These are phyloP conservation scores for Pseudogymnoascus sp. DNA, from an alignment of 2,329 filamentous ascomycete species.

Conservation along the genomic window DNA sequence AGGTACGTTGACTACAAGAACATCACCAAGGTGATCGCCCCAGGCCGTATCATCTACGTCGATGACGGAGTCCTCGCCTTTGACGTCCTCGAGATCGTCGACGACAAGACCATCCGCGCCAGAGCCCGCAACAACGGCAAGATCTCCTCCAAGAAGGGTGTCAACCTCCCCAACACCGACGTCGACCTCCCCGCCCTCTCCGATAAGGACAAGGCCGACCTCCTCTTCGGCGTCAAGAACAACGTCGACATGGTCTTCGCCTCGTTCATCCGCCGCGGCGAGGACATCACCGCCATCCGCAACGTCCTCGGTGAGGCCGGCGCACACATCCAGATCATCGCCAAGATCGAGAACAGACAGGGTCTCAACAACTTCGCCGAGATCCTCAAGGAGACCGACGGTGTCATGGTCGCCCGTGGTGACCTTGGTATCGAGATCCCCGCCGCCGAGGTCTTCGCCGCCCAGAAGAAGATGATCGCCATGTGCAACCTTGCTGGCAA, in stretches of 20 bases:
- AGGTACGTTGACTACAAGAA: conserved; percentile 99
- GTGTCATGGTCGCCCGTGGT: conserved; percentile 99
- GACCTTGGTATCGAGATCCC: conserved; percentile 98
- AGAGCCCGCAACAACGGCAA: conserved; percentile 93
- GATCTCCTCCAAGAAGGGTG: conserved; percentile 98
- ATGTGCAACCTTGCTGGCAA: conserved; percentile 99
- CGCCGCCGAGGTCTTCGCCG: conserved; percentile 95
- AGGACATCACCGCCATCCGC: conserved; percentile 90
- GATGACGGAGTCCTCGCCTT: conserved; percentile 98
- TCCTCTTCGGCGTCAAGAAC: conserved; percentile 96
- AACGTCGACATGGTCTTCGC: conserved; percentile 98
- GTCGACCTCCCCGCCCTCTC: conserved; percentile 95
- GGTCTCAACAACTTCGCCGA: conserved; percentile 99
- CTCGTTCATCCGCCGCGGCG: conserved; percentile 90
- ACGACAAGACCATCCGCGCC: conserved; percentile 82
- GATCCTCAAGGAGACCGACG: conserved; percentile 91
- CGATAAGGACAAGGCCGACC: conserved; percentile 94
- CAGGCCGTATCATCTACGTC: conserved; percentile 91
- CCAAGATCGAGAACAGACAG: conserved; percentile 99
- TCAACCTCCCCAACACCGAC: conserved; percentile 97
- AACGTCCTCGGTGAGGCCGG: conserved; percentile 83
- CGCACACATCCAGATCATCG: conserved; percentile 97
- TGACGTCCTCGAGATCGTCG: conserved; percentile 77
- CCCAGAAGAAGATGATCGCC: conserved; percentile 99
- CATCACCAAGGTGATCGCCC: conserved; percentile 94